Conservation (phyloP, 306 rosid genomes). For the Trichosanthes cucumerina region DNA sequence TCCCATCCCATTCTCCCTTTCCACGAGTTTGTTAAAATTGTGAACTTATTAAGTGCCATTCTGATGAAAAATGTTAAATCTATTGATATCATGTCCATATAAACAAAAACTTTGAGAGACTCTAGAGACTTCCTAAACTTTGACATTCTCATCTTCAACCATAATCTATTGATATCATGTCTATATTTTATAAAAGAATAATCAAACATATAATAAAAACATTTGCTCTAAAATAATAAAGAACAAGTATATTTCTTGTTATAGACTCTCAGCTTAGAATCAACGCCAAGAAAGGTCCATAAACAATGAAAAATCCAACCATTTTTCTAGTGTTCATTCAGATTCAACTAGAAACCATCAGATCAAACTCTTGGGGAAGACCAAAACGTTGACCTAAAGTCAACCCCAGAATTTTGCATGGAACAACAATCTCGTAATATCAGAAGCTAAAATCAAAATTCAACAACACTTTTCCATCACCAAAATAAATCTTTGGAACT, state of each 20-base stretch:
- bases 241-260: background rate
- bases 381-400: constrained; percentile 4
- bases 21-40: background rate
- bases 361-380: background rate
- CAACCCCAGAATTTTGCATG: background rate
- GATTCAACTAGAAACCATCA: background rate
- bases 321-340: background rate
- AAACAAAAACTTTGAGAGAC: background rate
- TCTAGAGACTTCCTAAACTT: background rate
- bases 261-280: background rate
- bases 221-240: background rate
- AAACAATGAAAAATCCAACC: background rate
- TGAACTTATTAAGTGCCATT: background rate
- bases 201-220: background rate
- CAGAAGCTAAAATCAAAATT: background rate
- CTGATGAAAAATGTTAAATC: background rate
- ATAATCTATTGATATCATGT: background rate
- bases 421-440: background rate
- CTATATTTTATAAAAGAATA: background rate
- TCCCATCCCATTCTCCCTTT: background rate
- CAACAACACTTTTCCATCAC: background rate
- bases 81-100: background rate
- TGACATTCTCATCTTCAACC: background rate
- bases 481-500: background rate
- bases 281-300: too few species aligned